Evolutionary conservation across 208 protist species (phyloP), one percentile per base, ranked within the genome.

Genomic region (Vickermania ingenoplastis): DNA sequence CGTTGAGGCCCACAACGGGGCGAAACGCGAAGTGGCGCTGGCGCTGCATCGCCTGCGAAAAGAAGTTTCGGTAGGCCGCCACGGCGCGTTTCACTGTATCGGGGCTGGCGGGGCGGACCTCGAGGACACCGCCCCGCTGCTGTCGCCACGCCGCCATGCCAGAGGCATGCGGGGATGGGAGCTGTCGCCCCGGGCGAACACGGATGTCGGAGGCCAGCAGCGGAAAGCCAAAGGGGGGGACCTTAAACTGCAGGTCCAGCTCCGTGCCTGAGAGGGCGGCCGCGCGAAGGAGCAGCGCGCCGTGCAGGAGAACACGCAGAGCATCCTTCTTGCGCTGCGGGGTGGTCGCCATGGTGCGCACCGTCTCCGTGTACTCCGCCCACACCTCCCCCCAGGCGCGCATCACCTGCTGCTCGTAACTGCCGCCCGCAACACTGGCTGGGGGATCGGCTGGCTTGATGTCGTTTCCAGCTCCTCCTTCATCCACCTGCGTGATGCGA

Each of bases 371-470:
- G 61, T 89, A 92, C 64, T 89, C 79, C 0, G 86, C 83, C 86
- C 86, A 92, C 3, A 92, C 86, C 62, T 92, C 81, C 4, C 77
- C 86, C 86, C 86, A 92, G 0, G 81, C 81, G 14, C 86, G 79
- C 48, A 92, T 81, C 3, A 86, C 65, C 50, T 72, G 41, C 26
- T 57, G 50, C 13, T 57, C 29, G 36, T 7, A 45, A 7, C 11
- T 13, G 13, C 13, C 7, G 51, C 13, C 7, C 13, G 24, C 24
- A 5, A 22, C 51, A 11, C 13, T 41, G 57, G 2, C 13, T n/a
- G 31, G 45, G 17, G 11, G 26, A 17, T 21, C 53, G 26, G 2
- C 26, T 13, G 54, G 50, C 41, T 31, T 49, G 48, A 30, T 41
- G 41, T 60, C 24, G 17, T 21, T 45, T 7, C 60, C 45, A 22